Percentiles rank a stretch among this genome's conserved stretches.
These are phyloP conservation scores for Trichophyton benhamiae DNA, from an alignment of 2,329 filamentous ascomycete genomes.

Conservation along the genomic window DNA sequence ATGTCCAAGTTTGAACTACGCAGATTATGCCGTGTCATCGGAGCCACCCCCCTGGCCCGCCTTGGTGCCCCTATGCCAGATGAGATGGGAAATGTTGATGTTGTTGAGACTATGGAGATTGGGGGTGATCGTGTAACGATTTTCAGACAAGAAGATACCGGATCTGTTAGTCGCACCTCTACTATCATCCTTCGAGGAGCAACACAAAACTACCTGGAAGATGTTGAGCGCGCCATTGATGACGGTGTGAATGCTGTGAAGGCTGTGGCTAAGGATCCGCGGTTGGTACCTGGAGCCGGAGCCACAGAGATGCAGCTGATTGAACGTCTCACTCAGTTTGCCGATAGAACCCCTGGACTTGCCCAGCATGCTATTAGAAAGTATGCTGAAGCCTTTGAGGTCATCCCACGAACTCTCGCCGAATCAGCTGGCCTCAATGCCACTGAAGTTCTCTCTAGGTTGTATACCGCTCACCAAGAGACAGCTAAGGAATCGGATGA, in stretches of 20 bases:
- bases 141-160: conserved; percentile 73
- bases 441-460: conserved; percentile 82
- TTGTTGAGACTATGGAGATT: conserved; percentile 96
- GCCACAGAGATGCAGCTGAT: conserved; percentile 90
- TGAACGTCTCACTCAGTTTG: conserved; percentile 78
- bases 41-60: conserved; percentile 88
- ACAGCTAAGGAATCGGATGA: conserved; percentile 37
- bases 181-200: conserved; percentile 90
- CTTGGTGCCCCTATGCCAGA: conserved; percentile 98
- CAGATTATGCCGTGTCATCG: conserved; percentile 87
- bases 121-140: conserved; percentile 96
- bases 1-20: conserved; percentile 97
- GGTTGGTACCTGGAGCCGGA: conserved; percentile 85
- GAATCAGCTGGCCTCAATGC: conserved; percentile 93
- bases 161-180: conserved; percentile 80
- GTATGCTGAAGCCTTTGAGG: conserved; percentile 94
- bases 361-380: conserved; percentile 96
- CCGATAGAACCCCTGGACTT: conserved; percentile 83
- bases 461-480: conserved; percentile 82
- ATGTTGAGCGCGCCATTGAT: conserved; percentile 91
- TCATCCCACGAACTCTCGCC: conserved; percentile 83
- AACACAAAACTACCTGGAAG: conserved; percentile 95
- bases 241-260: conserved; percentile 98
- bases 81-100: conserved; percentile 88
- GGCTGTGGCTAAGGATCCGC: conserved; percentile 85